phyloP scores from a whole-genome alignment of 345 rosid species.

The Lepidium didymum region DNA sequence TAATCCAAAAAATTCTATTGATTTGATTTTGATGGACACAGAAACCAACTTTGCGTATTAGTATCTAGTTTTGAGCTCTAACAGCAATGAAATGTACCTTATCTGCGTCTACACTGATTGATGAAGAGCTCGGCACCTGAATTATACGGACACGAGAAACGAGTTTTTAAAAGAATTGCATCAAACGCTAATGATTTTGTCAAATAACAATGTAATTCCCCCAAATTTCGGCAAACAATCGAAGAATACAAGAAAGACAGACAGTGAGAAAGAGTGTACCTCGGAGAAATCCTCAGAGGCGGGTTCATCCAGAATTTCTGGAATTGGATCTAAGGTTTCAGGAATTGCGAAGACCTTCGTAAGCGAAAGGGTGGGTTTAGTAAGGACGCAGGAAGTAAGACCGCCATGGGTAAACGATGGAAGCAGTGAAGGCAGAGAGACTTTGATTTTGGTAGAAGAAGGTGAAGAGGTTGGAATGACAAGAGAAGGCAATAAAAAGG shows the following conservation, averaged over 20 bases:
- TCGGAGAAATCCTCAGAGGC: constrained; percentile 30
- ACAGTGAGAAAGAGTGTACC: constrained; percentile 28
- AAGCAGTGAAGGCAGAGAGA: constrained; percentile 31
- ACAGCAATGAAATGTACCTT: constrained; percentile 27
- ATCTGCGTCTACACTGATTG: constrained; percentile 43
- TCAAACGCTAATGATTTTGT: background rate
- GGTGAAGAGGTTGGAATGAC: constrained; percentile 32
- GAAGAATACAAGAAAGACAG: background rate
- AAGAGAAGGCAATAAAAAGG: constrained; percentile 45
- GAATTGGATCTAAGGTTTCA: constrained; percentile 43
- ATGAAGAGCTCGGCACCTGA: constrained; percentile 38
- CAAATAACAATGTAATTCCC: background rate
- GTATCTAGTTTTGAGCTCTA: background rate
- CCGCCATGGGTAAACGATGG: constrained; percentile 19
- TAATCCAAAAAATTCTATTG: background rate
- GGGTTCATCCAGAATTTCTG: constrained; percentile 39
- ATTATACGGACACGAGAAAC: background rate
- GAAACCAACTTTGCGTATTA: background rate
- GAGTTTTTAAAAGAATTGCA: background rate
- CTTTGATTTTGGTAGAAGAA: constrained; percentile 27
- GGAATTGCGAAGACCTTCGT: constrained; percentile 55
- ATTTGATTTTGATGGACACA: background rate
- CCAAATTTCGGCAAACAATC: background rate
- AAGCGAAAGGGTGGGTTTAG: constrained; percentile 27
- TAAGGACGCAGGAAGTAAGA: constrained; percentile 23